These are phyloP conservation scores for Suhomyces tanzawaensis DNA, from an alignment of 805 yeast genomes.

Conservation along the genomic window DNA sequence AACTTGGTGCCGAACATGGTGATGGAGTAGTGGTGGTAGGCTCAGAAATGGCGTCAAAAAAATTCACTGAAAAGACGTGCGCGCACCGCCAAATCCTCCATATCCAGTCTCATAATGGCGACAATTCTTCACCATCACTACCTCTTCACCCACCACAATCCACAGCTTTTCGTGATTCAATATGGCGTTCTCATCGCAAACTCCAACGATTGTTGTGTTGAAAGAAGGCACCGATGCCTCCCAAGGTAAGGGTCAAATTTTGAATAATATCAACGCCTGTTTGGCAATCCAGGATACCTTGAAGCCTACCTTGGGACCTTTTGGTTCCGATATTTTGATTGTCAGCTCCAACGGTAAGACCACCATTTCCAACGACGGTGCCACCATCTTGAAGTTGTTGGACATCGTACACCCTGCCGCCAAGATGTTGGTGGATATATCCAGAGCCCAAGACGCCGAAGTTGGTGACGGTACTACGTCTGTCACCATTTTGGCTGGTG, in stretches of 20 bases:
- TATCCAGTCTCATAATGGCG: not conserved
- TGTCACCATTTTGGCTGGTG: conserved; percentile 92
- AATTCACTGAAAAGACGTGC: not conserved
- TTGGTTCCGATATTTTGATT: conserved; percentile 92
- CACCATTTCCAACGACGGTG: conserved; percentile 97
- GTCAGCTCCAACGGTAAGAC: conserved; percentile 82
- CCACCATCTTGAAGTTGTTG: conserved; percentile 85
- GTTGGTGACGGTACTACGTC: conserved; percentile 99
- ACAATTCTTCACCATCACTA: not conserved
- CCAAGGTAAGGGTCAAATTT: conserved; percentile 94
- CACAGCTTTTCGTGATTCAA: too few species aligned
- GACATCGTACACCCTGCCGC: conserved; percentile 99
- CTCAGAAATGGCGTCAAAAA: not conserved
- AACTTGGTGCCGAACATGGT: not conserved
- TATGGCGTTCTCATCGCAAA: conserved; percentile 89
- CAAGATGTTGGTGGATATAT: conserved; percentile 87
- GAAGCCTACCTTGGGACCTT: conserved; percentile 93
- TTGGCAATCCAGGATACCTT: conserved; percentile 94
- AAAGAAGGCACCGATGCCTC: conserved; percentile 98
- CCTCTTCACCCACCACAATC: too few species aligned
- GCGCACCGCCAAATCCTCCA: not conserved
- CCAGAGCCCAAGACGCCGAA: conserved; percentile 96
- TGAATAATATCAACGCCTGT: conserved; percentile 95
- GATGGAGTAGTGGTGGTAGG: not conserved
- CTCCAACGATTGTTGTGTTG: conserved; percentile 97